Evolutionary conservation across 2,329 filamentous ascomycete genomes (phyloP).

Genomic region (Emmonsiellopsis sp.): DNA sequence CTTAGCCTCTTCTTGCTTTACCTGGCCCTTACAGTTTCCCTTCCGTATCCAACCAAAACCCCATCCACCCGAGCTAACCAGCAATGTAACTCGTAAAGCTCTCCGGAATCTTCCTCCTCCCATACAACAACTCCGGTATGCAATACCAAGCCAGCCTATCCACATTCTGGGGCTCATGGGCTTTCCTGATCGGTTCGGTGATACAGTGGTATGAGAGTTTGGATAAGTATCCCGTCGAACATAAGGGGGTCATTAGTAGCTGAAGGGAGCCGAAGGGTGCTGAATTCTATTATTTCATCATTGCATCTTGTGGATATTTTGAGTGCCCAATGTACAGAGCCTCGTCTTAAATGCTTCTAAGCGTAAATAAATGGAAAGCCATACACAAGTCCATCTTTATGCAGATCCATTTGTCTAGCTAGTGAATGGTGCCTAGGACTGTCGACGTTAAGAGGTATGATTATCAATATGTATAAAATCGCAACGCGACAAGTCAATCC

Average conservation of each 20-base stretch:
- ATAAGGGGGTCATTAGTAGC: neutral
- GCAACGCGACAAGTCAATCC: too few relatives aligned
- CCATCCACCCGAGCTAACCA: neutral
- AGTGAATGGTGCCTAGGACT: too few relatives aligned
- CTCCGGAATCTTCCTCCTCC: slow-evolving; percentile 2
- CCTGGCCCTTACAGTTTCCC: neutral
- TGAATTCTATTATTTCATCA: neutral
- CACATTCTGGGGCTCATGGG: slow-evolving; percentile 34
- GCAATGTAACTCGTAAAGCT: neutral
- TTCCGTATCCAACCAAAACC: neutral
- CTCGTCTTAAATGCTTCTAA: too few relatives aligned
- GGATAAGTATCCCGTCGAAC: slow-evolving; percentile 39
- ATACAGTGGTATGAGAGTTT: slow-evolving; percentile 44
- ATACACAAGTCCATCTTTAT: too few relatives aligned
- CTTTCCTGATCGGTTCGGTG: slow-evolving; percentile 37
- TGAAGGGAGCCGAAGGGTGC: neutral
- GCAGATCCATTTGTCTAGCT: too few relatives aligned
- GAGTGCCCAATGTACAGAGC: too few relatives aligned
- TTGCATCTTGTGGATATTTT: too few relatives aligned
- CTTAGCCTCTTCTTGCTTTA: neutral
- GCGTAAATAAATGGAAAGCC: too few relatives aligned
- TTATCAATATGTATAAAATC: too few relatives aligned
- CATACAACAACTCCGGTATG: slow-evolving; percentile 35
- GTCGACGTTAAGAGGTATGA: too few relatives aligned
- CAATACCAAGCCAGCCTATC: slow-evolving; percentile 43